Evolutionary conservation across 2,329 filamentous ascomycete species (phyloP).

Genomic region (Didymella pomorum): DNA sequence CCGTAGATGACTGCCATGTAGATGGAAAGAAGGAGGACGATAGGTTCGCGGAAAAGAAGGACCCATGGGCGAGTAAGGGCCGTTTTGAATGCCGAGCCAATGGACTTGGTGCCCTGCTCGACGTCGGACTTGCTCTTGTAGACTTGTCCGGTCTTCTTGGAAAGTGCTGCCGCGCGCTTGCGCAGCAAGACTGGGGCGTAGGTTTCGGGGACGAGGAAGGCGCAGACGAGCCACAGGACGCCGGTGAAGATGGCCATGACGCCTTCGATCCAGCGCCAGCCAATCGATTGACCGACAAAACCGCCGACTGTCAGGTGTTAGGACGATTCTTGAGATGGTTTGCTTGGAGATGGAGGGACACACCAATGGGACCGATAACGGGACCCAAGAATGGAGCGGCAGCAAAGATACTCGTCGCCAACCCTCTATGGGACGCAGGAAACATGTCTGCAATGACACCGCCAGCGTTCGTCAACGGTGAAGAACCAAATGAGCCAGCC

Average conservation of each 20-base stretch:
- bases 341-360: neutral
- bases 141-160: conserved; percentile 65
- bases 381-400: conserved; percentile 59
- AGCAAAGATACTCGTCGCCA: conserved; percentile 56
- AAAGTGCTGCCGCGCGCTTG: conserved; percentile 66
- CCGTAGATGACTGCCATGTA: conserved; percentile 52
- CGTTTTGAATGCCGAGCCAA: conserved; percentile 6
- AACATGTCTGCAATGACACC: conserved; percentile 42
- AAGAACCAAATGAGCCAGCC: conserved; percentile 54
- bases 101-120: conserved; percentile 15
- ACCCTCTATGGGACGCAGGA: conserved; percentile 49
- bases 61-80: conserved; percentile 38
- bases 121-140: conserved; percentile 58
- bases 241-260: conserved; percentile 65
- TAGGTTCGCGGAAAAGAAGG: conserved; percentile 34
- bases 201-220: conserved; percentile 64
- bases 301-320: conserved; percentile 45
- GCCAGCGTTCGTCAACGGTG: conserved; percentile 55
- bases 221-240: conserved; percentile 43
- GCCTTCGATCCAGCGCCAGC: conserved; percentile 39
- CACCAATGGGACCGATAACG: conserved; percentile 54
- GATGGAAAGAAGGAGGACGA: conserved; percentile 28
- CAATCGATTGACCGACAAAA: conserved; percentile 24
- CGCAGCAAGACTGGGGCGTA: conserved; percentile 67
- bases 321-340: conserved; percentile 12